Evolutionary conservation across 139 green algal species (phyloP).

Genomic region (Klebsormidium nitens): DNA sequence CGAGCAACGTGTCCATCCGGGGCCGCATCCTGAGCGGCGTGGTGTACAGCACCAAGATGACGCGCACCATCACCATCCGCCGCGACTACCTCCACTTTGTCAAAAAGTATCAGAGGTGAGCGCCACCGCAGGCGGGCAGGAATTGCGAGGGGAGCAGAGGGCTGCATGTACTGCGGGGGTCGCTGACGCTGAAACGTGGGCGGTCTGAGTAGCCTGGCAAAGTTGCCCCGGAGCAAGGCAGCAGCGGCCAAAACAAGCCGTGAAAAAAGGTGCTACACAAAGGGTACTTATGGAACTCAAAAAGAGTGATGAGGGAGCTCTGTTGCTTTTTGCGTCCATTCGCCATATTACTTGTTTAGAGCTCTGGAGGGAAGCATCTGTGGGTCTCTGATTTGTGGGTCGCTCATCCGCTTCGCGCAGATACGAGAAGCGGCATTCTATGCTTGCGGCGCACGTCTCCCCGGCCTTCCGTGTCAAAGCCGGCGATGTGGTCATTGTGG

Average conservation of each 20-base stretch:
- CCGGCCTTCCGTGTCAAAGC: conserved; percentile 90
- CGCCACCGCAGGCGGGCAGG: too few species aligned
- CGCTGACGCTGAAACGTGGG: too few species aligned
- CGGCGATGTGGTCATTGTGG: conserved; percentile 90
- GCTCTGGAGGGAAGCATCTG: background rate
- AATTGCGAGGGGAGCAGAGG: too few species aligned
- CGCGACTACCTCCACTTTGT: conserved; percentile 98
- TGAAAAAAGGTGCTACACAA: too few species aligned
- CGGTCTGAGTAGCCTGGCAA: too few species aligned
- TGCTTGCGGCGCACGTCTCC: conserved; percentile 92
- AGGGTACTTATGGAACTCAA: too few species aligned
- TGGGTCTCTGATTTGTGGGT: conserved; percentile 1
- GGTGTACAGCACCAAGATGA: conserved; percentile 97
- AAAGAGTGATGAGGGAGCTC: too few species aligned
- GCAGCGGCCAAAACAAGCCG: too few species aligned
- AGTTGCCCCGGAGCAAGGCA: too few species aligned
- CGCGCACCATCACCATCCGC: conserved; percentile 90
- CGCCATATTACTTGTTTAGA: too few species aligned
- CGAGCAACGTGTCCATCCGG: conserved; percentile 94
- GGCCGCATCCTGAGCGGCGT: conserved; percentile 89
- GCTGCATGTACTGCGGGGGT: too few species aligned
- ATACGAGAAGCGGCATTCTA: conserved; percentile 98
- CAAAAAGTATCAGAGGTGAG: conserved; percentile 87
- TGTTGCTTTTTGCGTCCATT: too few species aligned
- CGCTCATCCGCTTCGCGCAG: conserved; percentile 47